Conservation (phyloP, 352 stramenopile genomes). For the Globisporangium cederbergense region DNA sequence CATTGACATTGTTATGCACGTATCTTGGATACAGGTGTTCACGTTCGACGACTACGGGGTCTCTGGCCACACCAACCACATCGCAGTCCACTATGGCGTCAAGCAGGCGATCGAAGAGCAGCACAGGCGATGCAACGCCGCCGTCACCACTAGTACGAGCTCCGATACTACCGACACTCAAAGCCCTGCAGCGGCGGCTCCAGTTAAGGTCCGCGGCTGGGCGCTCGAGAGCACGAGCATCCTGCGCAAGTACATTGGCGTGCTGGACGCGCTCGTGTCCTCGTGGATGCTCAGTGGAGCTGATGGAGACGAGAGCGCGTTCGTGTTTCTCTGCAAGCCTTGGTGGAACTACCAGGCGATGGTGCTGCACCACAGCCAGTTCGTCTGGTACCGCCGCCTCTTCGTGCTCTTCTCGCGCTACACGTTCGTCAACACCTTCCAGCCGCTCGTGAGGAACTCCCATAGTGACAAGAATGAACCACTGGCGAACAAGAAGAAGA, state of each 20-base stretch:
- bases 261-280: slow-evolving; percentile 66
- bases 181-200: background rate
- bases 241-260: slow-evolving; percentile 86
- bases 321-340: slow-evolving; percentile 57
- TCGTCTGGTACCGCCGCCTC: slow-evolving; percentile 96
- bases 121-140: slow-evolving; percentile 32
- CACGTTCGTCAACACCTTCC: slow-evolving; percentile 92
- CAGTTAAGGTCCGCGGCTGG: slow-evolving; percentile 43
- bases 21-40: slow-evolving; percentile 57
- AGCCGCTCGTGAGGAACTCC: slow-evolving; percentile 22
- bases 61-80: slow-evolving; percentile 94
- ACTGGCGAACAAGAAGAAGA: slow-evolving; percentile 23
- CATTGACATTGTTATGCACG: background rate
- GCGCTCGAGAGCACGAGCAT: slow-evolving; percentile 71
- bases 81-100: slow-evolving; percentile 65
- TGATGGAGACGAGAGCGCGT: slow-evolving; percentile 23
- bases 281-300: slow-evolving; percentile 22
- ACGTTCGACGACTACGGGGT: slow-evolving; percentile 94
- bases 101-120: slow-evolving; percentile 39
- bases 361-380: slow-evolving; percentile 91
- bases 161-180: background rate
- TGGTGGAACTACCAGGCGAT: slow-evolving; percentile 90
- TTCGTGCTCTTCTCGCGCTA: slow-evolving; percentile 95
- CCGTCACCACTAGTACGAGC: background rate
- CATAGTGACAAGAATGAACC: background rate